These are phyloP conservation scores for Eucalyptus sp. DNA, from an alignment of 345 rosid species.

Conservation along the genomic window DNA sequence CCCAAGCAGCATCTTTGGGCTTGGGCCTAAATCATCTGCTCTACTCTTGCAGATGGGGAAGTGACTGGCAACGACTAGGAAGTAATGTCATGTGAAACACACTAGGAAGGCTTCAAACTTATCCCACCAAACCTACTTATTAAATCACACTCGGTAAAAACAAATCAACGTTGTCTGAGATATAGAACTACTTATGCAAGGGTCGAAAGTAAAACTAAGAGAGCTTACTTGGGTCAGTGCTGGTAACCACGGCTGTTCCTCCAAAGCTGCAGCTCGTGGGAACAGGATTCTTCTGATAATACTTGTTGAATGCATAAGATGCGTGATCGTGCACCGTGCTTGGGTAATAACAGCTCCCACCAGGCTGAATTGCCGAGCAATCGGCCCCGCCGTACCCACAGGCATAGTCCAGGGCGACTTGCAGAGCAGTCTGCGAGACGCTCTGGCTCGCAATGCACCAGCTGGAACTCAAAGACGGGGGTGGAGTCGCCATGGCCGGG, in stretches of 20 bases:
- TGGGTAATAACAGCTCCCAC: constrained; percentile 60
- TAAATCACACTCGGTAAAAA: background rate
- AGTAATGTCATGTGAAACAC: background rate
- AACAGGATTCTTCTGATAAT: constrained; percentile 63
- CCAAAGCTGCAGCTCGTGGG: constrained; percentile 80
- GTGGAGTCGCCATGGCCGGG: constrained; percentile 1
- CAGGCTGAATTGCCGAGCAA: constrained; percentile 51
- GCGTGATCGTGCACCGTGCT: constrained; percentile 54
- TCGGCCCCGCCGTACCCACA: constrained; percentile 81
- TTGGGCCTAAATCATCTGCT: background rate
- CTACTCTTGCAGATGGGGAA: background rate
- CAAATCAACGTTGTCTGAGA: background rate
- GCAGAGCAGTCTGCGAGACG: constrained; percentile 50
- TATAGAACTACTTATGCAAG: background rate
- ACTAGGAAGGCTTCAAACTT: background rate
- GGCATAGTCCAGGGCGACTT: constrained; percentile 78
- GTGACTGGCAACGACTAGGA: background rate
- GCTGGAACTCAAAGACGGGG: constrained; percentile 28
- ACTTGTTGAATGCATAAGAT: constrained; percentile 70
- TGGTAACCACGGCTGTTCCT: constrained; percentile 71
- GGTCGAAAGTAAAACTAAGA: background rate
- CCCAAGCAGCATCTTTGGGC: background rate
- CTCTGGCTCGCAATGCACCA: constrained; percentile 86
- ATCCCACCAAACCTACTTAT: background rate
- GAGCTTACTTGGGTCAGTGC: constrained; percentile 75